These are phyloP conservation scores for Ophiostoma montium DNA, from an alignment of 2,329 filamentous ascomycete species.

Conservation along the genomic window DNA sequence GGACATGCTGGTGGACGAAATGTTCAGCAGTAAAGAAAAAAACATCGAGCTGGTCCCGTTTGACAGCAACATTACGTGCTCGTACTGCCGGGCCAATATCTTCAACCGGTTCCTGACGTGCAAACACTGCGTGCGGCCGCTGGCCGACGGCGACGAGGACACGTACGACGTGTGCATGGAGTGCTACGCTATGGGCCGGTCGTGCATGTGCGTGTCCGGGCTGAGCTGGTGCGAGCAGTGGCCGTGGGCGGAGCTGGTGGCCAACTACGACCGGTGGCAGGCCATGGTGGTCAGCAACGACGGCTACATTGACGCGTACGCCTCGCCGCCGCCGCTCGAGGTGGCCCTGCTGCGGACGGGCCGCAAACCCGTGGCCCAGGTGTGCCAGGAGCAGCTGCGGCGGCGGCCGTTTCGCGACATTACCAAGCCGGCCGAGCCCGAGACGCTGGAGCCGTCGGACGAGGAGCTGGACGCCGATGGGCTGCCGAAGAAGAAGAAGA, in stretches of 20 bases:
- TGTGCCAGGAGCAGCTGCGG: slow-evolving; percentile 83
- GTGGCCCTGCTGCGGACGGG: slow-evolving; percentile 51
- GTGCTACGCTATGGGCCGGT: slow-evolving; percentile 93
- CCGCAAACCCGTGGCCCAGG: slow-evolving; percentile 73
- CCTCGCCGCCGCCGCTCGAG: slow-evolving; percentile 56
- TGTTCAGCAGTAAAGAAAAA: slow-evolving; percentile 60
- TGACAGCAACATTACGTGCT: slow-evolving; percentile 86
- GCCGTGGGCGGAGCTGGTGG: slow-evolving; percentile 62
- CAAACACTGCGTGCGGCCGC: slow-evolving; percentile 59
- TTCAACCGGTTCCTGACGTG: slow-evolving; percentile 96
- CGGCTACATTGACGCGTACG: slow-evolving; percentile 48
- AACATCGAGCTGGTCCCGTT: slow-evolving; percentile 64
- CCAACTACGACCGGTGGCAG: slow-evolving; percentile 74
- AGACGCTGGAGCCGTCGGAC: slow-evolving; percentile 31
- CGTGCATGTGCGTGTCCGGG: slow-evolving; percentile 74
- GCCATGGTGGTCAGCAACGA: slow-evolving; percentile 62
- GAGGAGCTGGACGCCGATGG: slow-evolving; percentile 51
- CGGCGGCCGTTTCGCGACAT: slow-evolving; percentile 72
- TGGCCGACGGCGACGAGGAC: slow-evolving; percentile 57
- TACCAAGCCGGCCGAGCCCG: slow-evolving; percentile 43
- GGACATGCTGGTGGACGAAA: slow-evolving; percentile 69
- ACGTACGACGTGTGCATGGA: slow-evolving; percentile 97
- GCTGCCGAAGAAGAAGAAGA: slow-evolving; percentile 43
- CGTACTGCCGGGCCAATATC: slow-evolving; percentile 90
- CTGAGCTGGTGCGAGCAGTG: slow-evolving; percentile 91